Evolutionary conservation across 2,329 filamentous ascomycete species (phyloP).

Genomic region (Shiraia sp.): DNA sequence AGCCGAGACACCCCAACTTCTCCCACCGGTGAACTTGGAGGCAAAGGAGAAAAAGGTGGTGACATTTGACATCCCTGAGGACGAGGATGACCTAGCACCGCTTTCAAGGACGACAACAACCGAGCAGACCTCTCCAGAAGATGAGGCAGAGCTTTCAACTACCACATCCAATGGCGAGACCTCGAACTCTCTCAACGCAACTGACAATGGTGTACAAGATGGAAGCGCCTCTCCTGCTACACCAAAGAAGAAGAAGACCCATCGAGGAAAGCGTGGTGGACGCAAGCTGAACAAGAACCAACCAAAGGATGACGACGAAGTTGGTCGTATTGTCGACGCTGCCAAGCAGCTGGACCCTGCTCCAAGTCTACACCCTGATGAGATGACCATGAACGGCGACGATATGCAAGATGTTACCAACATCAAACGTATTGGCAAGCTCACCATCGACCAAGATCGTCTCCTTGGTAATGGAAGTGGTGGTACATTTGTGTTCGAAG

Average conservation of each 20-base stretch:
- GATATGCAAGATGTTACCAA: conserved; percentile 53
- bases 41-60: conserved; percentile 40
- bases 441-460: conserved; percentile 63
- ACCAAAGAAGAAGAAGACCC: conserved; percentile 55
- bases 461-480: conserved; percentile 81
- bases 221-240: conserved; percentile 24
- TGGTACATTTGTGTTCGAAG: conserved; percentile 93
- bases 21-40: conserved; percentile 15
- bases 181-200: conserved; percentile 9
- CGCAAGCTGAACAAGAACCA: conserved; percentile 50
- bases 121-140: conserved; percentile 29
- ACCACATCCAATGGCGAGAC: conserved; percentile 11
- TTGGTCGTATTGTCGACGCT: conserved; percentile 46
- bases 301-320: conserved; percentile 40
- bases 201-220: conserved; percentile 26
- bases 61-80: conserved; percentile 36
- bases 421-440: conserved; percentile 62
- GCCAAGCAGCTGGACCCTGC: conserved; percentile 43
- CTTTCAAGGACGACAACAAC: conserved; percentile 40
- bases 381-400: conserved; percentile 46
- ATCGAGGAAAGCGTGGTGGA: conserved; percentile 54
- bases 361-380: conserved; percentile 44
- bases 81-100: conserved; percentile 38
- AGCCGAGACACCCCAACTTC: conserved; percentile 6
- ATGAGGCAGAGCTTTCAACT: conserved; percentile 11